Evolutionary conservation across 257 asterid genomes (phyloP), one percentile per base, ranked within the genome.

Genomic region (Solanum bukasovii): DNA sequence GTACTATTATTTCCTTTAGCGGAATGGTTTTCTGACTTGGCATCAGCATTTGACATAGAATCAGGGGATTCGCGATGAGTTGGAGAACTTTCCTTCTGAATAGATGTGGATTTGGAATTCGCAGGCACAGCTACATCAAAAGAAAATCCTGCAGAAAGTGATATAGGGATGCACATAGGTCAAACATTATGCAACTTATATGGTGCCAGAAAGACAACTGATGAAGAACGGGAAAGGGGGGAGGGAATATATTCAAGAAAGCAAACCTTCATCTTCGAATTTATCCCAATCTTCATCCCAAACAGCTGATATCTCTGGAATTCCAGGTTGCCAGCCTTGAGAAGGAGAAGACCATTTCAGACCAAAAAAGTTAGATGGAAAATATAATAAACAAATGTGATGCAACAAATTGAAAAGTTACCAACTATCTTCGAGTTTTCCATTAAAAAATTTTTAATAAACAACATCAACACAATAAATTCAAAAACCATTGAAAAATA

Each of bases 251-350:
- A 46, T 81, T 81, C 44, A 83, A 87, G 87, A 89, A 52, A 88
- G 10, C 89, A 85, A 90, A 97, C 99, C 99, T 95, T 96, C 98
- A 89, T 97, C 99, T 34, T 96, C 96, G 73, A 97, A 97, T 91
- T 97, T 97, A 93, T 97, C 99, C 99, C 99, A 97, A 67, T 97
- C 99, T 93, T 97, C 99, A 91, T 97, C 99, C 99, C 99, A 97
- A 83, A 95, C 91, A 87, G 92, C 95, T 74, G 98, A 96, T 73
- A 93, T 77, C 91, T 94, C 99, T 5, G 99, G 98, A 78, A 97
- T 89, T 81, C 99, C 99, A 86, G 98, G 99, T 72, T 92, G 95
- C 99, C 99, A 97, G 83, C 99, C 99, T 97, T 91, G 63, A 90
- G 83, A 84, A 83, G 33, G 63, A 90, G 87, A 84, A 83, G 33